Conservation (phyloP, 2,329 filamentous ascomycete genomes). For the Fusarium penzigii region DNA sequence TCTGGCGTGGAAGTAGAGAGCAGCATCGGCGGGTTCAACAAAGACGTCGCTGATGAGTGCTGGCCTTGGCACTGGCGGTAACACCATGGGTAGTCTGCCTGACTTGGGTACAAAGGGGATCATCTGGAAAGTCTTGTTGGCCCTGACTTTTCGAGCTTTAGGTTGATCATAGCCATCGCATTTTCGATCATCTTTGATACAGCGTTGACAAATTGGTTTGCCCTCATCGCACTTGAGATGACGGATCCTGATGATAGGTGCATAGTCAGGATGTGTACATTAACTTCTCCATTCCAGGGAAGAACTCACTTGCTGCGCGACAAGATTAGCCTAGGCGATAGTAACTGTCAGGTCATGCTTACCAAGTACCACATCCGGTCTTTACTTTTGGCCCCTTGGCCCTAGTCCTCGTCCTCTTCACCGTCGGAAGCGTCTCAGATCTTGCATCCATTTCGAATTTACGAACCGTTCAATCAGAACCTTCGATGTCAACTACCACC, state of each 20-base stretch:
- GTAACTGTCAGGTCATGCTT: neutral
- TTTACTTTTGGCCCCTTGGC: conserved; percentile 6
- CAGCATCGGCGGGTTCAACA: neutral
- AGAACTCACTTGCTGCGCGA: neutral
- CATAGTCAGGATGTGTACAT: neutral
- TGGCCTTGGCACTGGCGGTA: neutral
- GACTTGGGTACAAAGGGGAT: neutral
- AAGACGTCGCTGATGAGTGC: neutral
- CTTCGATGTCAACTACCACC: neutral
- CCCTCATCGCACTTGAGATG: conserved; percentile 17
- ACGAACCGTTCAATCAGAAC: neutral
- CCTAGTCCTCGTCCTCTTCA: neutral
- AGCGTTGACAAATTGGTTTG: conserved; percentile 8
- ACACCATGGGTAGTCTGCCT: neutral
- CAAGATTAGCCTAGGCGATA: neutral
- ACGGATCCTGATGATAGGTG: conserved; percentile 2
- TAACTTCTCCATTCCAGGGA: neutral
- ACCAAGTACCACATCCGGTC: conserved; percentile 17
- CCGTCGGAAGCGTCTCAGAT: neutral
- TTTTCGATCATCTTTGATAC: conserved; percentile 5
- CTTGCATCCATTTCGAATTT: neutral
- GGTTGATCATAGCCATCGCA: conserved; percentile 12
- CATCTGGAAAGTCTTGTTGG: neutral
- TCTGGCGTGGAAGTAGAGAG: conserved; percentile 11
- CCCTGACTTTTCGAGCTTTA: neutral